phyloP scores from a whole-genome alignment of 1,139 yeast species.

The Yamadazyma pseudoaaseri region DNA sequence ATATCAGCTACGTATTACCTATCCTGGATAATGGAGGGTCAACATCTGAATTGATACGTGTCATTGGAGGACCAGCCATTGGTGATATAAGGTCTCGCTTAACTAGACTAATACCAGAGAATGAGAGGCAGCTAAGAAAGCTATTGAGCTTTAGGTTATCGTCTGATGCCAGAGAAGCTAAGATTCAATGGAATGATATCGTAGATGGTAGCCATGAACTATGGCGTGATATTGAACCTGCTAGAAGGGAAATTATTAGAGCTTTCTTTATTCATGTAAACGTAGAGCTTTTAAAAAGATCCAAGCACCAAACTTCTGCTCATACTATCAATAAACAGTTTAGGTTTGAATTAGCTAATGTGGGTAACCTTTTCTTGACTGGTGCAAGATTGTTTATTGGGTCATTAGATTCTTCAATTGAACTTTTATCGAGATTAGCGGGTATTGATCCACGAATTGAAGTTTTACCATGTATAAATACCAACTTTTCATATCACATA shows the following conservation, averaged over 20 bases:
- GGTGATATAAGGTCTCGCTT: slow-evolving; percentile 88
- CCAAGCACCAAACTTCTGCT: slow-evolving; percentile 40
- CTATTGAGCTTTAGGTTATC: slow-evolving; percentile 65
- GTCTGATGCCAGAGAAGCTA: slow-evolving; percentile 52
- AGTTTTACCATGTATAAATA: slow-evolving; percentile 80
- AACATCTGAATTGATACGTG: slow-evolving; percentile 85
- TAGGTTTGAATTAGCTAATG: slow-evolving; percentile 73
- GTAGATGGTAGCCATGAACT: slow-evolving; percentile 76
- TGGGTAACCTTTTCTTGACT: slow-evolving; percentile 81
- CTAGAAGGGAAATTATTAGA: slow-evolving; percentile 71
- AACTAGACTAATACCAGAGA: slow-evolving; percentile 62
- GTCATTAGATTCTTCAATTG: slow-evolving; percentile 80
- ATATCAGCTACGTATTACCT: slow-evolving; percentile 70
- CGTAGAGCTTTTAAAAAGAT: slow-evolving; percentile 70
- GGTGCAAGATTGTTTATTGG: slow-evolving; percentile 84
- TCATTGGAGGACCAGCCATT: slow-evolving; percentile 92
- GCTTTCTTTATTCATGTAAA: slow-evolving; percentile 79
- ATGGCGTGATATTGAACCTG: slow-evolving; percentile 63
- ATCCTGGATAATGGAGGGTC: slow-evolving; percentile 95
- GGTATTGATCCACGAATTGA: slow-evolving; percentile 54
- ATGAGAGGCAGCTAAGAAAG: slow-evolving; percentile 40
- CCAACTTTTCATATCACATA: slow-evolving; percentile 83
- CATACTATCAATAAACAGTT: slow-evolving; percentile 51
- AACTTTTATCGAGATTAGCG: slow-evolving; percentile 65
- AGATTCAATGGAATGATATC: slow-evolving; percentile 69